Base-by-base conservation (phyloP, 164 flowering plant genomes). In the Umbellularia californica region DNA sequence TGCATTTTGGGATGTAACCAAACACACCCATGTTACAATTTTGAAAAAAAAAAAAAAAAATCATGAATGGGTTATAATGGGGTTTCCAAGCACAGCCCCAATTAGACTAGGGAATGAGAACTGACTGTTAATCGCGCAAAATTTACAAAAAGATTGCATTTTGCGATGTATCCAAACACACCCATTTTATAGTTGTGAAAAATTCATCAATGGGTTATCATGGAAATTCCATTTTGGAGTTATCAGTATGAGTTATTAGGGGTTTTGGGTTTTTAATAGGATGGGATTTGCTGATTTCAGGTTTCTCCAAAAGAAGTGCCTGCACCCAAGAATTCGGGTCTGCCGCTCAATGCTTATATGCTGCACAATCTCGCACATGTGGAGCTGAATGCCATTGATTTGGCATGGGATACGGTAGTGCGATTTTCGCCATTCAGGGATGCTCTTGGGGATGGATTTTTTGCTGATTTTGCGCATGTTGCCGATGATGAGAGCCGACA, bases 361-460 rank as follows among this genome's bases (percentile, higher is more conserved):
- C 95, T 93, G 30, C 99, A 95, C 78, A 95, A 92, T 85, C 96
- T 95, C 70, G 99, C 99, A 50, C 99, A 95, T 83, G 97, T 95
- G 76, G 99, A 93, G 90, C 87, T 95, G 52, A 95, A 95, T 79
- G 99, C 99, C 15, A 90, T 95, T 76, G 98, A 95, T 83, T 82
- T 95, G 88, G 98, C 99, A 5, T 95, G 99, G 99, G 99, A 95
- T 75, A 93, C 99, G n/a, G 97, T 95, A 67, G 99, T 92, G 64
- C 87, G 99, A 13, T 95, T 95, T 80, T 92, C 98, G 23, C 89
- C 91, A 6, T 88, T 82, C 68, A 25, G 68, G 67, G 89, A 87
- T 47, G 77, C 81, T 77, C 94, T 95, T 71, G 98, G 96, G 15
- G 88, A 92, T 22, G 89, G 86, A 0, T 95, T 95, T 81, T 95